Evolutionary conservation across 768 basidiomycete species (phyloP).

Genomic region (Pleurotus pulmonarius): DNA sequence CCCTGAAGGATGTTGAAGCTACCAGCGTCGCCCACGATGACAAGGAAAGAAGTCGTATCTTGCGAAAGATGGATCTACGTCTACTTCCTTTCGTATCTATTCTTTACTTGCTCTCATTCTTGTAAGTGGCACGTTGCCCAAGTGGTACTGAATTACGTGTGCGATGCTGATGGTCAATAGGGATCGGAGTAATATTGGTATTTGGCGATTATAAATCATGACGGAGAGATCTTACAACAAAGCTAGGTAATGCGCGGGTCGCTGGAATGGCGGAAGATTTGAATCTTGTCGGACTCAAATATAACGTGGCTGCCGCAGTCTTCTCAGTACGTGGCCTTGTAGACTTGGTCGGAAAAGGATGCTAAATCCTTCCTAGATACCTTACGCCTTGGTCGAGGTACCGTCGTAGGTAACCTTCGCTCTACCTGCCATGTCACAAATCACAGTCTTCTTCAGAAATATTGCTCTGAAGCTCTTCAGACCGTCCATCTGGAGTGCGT

Average conservation of each 20-base stretch:
- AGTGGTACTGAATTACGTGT: no score
- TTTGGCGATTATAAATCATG: not conserved
- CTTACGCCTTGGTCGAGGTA: conserved; percentile 23
- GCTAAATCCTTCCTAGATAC: conserved; percentile 14
- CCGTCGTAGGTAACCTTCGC: conserved; percentile 18
- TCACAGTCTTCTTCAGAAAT: conserved; percentile 12
- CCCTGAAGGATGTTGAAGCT: not conserved
- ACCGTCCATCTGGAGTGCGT: conserved; percentile 23
- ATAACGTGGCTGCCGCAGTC: conserved; percentile 24
- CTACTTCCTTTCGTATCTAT: conserved; percentile 33
- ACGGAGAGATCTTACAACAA: not conserved
- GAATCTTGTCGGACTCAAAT: conserved; percentile 18
- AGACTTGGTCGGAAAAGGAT: no score
- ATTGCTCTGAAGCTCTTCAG: conserved; percentile 21
- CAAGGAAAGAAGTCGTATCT: not conserved
- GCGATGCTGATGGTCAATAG: conserved; percentile 4
- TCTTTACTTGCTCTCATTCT: conserved; percentile 33
- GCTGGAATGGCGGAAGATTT: conserved; percentile 24
- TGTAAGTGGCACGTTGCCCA: conserved; percentile 12
- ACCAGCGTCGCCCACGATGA: not conserved
- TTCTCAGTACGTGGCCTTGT: conserved; percentile 17
- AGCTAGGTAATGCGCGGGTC: conserved; percentile 19
- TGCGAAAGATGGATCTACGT: conserved; percentile 17
- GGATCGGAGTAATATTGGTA: conserved; percentile 23
- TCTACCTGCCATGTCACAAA: no score